These are phyloP conservation scores for Stagonosporopsis cucurbitacearum DNA, from an alignment of 2,329 filamentous ascomycete species.

Conservation along the genomic window DNA sequence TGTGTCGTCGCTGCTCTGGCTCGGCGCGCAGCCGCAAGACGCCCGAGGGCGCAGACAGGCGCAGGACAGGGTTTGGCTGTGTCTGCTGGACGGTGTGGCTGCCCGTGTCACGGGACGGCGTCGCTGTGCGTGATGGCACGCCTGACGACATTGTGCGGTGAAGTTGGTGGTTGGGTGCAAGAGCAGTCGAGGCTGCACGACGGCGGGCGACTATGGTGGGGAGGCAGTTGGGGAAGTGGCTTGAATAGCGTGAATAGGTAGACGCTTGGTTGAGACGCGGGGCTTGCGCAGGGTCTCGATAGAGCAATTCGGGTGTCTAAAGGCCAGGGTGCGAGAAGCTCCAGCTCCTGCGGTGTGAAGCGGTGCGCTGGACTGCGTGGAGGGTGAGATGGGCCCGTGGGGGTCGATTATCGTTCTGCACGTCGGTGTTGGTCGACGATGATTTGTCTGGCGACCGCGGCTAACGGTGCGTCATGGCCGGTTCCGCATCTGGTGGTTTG, in stretches of 20 bases:
- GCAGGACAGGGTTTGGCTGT: slow-evolving; percentile 41
- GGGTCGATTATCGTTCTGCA: slow-evolving; percentile 27
- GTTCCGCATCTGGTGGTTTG: slow-evolving; percentile 9
- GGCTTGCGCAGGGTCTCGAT: slow-evolving; percentile 3
- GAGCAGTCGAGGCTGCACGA: not conserved
- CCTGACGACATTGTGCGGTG: slow-evolving; percentile 15
- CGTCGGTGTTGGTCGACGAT: slow-evolving; percentile 45
- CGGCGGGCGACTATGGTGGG: not conserved
- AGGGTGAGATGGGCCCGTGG: too few relatives aligned
- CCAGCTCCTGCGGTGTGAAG: not conserved
- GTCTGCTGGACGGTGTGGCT: slow-evolving; percentile 34
- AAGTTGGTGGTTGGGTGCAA: too few relatives aligned
- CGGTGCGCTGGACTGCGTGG: not conserved
- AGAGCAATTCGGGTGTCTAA: not conserved
- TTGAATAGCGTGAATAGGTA: too few relatives aligned
- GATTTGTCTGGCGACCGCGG: slow-evolving; percentile 34
- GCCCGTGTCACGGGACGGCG: slow-evolving; percentile 26
- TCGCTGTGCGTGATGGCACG: slow-evolving; percentile 28
- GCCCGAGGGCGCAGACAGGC: slow-evolving; percentile 44
- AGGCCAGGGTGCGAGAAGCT: not conserved
- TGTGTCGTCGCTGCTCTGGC: slow-evolving; percentile 62
- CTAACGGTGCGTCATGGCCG: slow-evolving; percentile 16
- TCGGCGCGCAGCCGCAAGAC: slow-evolving; percentile 52
- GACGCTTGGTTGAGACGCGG: slow-evolving; percentile 8
- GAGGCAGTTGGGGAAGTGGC: not conserved